Percentiles rank a stretch among this genome's conserved stretches.
phyloP scores from a whole-genome alignment of 2,329 filamentous ascomycete genomes.

The Dactylonectria estremocensis region DNA sequence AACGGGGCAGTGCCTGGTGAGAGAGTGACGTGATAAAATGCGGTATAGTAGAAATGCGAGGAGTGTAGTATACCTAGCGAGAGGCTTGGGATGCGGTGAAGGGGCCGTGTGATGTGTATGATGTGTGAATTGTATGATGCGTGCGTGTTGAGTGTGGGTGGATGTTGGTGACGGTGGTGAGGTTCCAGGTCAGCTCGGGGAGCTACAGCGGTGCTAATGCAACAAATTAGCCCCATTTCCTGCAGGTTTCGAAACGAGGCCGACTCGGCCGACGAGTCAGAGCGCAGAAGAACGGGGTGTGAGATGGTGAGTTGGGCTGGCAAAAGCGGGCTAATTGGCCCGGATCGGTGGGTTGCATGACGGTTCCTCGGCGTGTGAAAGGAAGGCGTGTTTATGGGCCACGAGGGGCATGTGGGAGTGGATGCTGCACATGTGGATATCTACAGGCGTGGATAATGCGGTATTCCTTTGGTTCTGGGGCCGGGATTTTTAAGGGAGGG shows the following conservation, averaged over 20 bases:
- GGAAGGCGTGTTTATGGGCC: background rate
- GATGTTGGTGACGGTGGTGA: conserved; percentile 9
- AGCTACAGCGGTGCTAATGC: conserved; percentile 32
- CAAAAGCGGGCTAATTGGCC: conserved; percentile 42
- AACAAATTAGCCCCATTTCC: conserved; percentile 46
- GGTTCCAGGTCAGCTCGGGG: conserved; percentile 13
- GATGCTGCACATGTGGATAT: background rate
- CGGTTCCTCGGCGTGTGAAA: conserved; percentile 3
- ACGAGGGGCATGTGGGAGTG: conserved; percentile 1
- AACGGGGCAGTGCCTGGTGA: conserved; percentile 8
- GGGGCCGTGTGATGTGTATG: background rate
- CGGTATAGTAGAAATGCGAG: too few species aligned
- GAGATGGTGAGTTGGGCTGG: conserved; percentile 7
- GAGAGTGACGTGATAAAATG: background rate
- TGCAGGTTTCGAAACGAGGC: conserved; percentile 28
- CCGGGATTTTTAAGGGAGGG: conserved; percentile 9
- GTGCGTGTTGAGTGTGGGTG: conserved; percentile 3
- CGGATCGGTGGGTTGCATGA: conserved; percentile 39
- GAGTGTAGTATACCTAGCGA: background rate
- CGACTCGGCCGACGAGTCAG: conserved; percentile 7
- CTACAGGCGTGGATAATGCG: background rate
- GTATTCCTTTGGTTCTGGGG: conserved; percentile 5
- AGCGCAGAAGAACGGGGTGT: background rate
- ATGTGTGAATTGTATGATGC: background rate
- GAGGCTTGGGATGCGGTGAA: conserved; percentile 16